phyloP scores from a whole-genome alignment of 2,329 filamentous ascomycete genomes.

The Mollisia scopiformis region DNA sequence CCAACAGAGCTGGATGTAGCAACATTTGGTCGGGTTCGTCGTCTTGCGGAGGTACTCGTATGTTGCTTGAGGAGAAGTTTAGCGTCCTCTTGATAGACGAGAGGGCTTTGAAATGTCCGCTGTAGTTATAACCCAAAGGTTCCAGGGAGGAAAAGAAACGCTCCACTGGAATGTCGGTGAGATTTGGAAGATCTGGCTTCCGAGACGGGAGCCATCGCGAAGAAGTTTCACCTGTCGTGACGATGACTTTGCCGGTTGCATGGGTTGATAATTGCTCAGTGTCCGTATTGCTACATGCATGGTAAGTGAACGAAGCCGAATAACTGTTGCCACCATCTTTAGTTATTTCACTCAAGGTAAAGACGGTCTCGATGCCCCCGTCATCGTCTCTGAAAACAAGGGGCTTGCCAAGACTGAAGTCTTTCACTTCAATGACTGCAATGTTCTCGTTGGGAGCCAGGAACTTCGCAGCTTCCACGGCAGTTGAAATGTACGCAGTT shows the following conservation, averaged over 20 bases:
- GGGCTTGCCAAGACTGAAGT: not conserved
- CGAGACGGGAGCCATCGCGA: not conserved
- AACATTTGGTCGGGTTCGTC: not conserved
- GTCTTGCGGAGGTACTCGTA: not conserved
- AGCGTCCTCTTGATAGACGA: slow-evolving; percentile 13
- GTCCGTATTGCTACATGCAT: not conserved
- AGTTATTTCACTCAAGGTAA: not conserved
- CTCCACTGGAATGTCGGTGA: slow-evolving; percentile 19
- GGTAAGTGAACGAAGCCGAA: not conserved
- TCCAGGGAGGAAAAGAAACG: slow-evolving; percentile 22
- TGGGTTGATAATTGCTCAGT: not conserved
- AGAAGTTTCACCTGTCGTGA: slow-evolving; percentile 5
- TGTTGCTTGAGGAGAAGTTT: slow-evolving; percentile 10
- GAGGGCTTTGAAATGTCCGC: slow-evolving; percentile 18
- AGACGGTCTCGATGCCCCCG: not conserved
- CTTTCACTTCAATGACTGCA: not conserved
- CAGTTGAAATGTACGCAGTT: not conserved
- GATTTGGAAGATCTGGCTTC: not conserved
- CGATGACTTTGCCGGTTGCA: not conserved
- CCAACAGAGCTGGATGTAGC: slow-evolving; percentile 59
- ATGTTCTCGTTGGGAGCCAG: not conserved
- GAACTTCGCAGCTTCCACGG: not conserved
- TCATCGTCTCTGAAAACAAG: not conserved
- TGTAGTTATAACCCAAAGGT: slow-evolving; percentile 23
- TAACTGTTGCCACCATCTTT: too few species aligned